Conservation (phyloP, 495 filamentous ascomycete genomes). For the Penicillium psychrofluorescens region DNA sequence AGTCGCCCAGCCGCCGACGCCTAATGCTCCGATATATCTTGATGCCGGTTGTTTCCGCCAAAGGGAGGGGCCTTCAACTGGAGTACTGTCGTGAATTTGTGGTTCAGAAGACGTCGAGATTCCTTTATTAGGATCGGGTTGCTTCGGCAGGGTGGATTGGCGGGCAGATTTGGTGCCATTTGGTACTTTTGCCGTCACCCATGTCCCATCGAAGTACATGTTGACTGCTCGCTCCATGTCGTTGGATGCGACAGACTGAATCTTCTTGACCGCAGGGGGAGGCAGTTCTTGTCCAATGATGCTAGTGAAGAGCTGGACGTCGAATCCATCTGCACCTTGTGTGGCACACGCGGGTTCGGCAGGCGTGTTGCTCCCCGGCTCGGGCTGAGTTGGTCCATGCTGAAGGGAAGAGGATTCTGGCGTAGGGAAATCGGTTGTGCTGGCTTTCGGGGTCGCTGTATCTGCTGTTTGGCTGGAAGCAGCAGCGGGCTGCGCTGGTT, state of each 20-base stretch:
- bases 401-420: neutral
- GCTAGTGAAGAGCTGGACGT: constrained; percentile 58
- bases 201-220: constrained; percentile 92
- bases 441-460: too few species aligned
- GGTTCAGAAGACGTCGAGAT: neutral
- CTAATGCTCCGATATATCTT: constrained; percentile 87
- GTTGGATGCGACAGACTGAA: constrained; percentile 52
- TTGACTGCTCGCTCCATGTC: constrained; percentile 65
- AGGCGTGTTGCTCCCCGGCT: neutral
- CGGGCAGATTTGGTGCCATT: constrained; percentile 33
- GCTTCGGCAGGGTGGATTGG: too few species aligned
- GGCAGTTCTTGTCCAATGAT: constrained; percentile 65
- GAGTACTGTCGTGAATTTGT: neutral
- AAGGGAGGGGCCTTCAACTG: constrained; percentile 6
- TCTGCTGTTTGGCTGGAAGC: too few species aligned
- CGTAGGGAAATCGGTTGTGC: too few species aligned
- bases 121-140: neutral
- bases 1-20: constrained; percentile 89
- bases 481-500: too few species aligned
- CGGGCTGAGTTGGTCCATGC: neutral
- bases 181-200: constrained; percentile 24
- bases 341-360: neutral
- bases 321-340: constrained; percentile 43
- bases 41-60: constrained; percentile 45
- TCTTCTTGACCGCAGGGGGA: constrained; percentile 37